phyloP scores from a whole-genome alignment of 106 monocot genomes.

The Vanilla planifolia region DNA sequence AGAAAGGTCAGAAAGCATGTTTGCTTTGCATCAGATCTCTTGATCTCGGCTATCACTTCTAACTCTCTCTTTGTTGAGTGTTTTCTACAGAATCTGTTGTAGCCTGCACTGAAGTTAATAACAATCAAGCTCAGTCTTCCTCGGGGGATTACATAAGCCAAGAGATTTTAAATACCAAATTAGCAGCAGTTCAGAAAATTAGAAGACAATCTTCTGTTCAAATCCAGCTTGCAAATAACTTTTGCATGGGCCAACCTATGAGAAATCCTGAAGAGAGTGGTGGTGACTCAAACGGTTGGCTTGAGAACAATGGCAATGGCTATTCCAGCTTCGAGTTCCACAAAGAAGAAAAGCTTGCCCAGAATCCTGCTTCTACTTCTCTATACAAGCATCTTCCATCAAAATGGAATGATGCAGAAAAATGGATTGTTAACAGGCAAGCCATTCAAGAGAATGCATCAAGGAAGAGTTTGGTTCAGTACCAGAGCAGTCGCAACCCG shows the following conservation, averaged over 20 bases:
- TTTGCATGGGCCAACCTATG: conserved; percentile 32
- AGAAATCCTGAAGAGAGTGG: conserved; percentile 38
- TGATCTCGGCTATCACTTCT: background rate
- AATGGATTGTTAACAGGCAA: conserved; percentile 63
- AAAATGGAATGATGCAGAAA: conserved; percentile 97
- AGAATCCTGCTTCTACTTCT: conserved; percentile 13
- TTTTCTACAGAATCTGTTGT: background rate
- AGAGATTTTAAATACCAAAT: conserved; percentile 5
- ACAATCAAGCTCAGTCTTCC: background rate
- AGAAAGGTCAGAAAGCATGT: conserved; percentile 20
- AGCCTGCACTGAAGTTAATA: background rate
- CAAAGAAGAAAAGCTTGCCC: conserved; percentile 27
- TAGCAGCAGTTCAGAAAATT: no score
- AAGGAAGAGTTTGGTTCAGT: conserved; percentile 35
- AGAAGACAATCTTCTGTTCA: conserved; percentile 13
- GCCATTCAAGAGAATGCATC: conserved; percentile 24
- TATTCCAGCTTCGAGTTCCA: conserved; percentile 63
- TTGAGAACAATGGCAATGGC: background rate
- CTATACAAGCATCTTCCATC: conserved; percentile 70
- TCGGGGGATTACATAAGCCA: background rate
- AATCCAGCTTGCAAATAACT: conserved; percentile 11
- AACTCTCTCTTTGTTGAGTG: background rate
- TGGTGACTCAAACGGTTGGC: no score
- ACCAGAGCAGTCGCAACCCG: conserved; percentile 17
- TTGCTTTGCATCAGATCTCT: background rate